phyloP scores from a whole-genome alignment of 208 protist genomes.

The Leishmania tarentolae region DNA sequence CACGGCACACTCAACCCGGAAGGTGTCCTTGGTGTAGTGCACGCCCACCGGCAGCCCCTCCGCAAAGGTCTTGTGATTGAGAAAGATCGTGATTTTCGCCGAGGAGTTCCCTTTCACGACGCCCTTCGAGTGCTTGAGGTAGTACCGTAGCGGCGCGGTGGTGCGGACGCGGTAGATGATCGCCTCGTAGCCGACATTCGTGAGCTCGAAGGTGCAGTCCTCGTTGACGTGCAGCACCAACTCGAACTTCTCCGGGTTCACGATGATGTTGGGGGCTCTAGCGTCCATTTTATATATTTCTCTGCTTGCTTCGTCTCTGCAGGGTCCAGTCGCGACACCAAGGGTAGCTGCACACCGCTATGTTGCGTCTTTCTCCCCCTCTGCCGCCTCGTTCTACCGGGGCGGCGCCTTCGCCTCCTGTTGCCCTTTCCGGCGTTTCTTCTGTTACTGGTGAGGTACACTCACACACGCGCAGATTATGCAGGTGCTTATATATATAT shows the following conservation, averaged over 20 bases:
- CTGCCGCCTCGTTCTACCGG: not conserved
- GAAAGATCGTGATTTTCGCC: conserved; percentile 55
- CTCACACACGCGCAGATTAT: not conserved
- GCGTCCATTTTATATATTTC: conserved; percentile 30
- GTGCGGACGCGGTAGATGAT: conserved; percentile 79
- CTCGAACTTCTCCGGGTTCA: conserved; percentile 62
- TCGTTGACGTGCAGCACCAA: conserved; percentile 58
- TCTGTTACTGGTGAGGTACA: not conserved
- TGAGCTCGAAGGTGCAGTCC: conserved; percentile 72
- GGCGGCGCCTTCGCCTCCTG: not conserved
- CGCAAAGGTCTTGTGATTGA: conserved; percentile 49
- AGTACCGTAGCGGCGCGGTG: conserved; percentile 66
- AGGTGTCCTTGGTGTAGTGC: conserved; percentile 61
- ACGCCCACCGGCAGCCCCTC: conserved; percentile 13
- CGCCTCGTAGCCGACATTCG: conserved; percentile 75
- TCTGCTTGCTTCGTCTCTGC: conserved; percentile 19
- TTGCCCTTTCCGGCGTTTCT: not conserved
- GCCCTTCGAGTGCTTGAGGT: conserved; percentile 80
- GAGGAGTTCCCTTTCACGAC: conserved; percentile 67
- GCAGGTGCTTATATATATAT: no score
- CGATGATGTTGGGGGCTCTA: conserved; percentile 45
- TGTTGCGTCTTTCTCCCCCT: not conserved
- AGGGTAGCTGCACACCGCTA: not conserved
- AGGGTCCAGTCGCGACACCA: not conserved
- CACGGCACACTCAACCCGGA: conserved; percentile 74